phyloP scores from a whole-genome alignment of 345 rosid species.

The Pistacia integerrima region DNA sequence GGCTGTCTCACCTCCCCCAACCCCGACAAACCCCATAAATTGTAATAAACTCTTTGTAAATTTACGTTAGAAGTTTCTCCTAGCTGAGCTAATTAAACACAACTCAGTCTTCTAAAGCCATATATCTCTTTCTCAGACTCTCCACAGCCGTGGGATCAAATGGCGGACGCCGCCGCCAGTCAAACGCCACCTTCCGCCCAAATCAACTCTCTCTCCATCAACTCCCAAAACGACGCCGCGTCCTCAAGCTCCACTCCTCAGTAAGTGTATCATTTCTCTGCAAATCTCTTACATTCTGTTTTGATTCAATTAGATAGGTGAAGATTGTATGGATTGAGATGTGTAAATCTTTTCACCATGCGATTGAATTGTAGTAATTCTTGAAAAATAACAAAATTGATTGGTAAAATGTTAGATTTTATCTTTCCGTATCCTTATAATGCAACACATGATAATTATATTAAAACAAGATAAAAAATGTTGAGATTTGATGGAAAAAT shows the following conservation, averaged over 20 bases:
- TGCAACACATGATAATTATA: too few species aligned
- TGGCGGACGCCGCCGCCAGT: slow-evolving; percentile 4
- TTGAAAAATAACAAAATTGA: neutral
- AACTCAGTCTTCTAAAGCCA: too few species aligned
- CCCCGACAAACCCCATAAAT: too few species aligned
- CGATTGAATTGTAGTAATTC: neutral
- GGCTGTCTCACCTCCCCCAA: too few species aligned
- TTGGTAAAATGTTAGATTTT: too few species aligned
- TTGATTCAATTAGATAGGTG: neutral
- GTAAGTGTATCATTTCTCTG: neutral
- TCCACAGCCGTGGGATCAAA: neutral
- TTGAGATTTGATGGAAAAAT: too few species aligned
- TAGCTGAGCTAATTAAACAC: too few species aligned
- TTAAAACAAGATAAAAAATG: too few species aligned
- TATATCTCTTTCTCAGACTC: neutral
- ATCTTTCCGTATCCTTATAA: too few species aligned
- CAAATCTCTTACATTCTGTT: neutral
- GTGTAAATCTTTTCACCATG: neutral
- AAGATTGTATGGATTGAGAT: neutral
- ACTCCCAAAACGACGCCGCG: neutral
- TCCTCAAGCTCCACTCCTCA: slow-evolving; percentile 8
- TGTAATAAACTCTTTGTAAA: too few species aligned
- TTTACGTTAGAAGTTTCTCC: too few species aligned
- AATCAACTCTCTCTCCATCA: neutral
- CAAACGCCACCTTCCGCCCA: neutral